These are phyloP conservation scores for Nakazawaea sp. DNA, from an alignment of 805 yeast species.

Conservation along the genomic window DNA sequence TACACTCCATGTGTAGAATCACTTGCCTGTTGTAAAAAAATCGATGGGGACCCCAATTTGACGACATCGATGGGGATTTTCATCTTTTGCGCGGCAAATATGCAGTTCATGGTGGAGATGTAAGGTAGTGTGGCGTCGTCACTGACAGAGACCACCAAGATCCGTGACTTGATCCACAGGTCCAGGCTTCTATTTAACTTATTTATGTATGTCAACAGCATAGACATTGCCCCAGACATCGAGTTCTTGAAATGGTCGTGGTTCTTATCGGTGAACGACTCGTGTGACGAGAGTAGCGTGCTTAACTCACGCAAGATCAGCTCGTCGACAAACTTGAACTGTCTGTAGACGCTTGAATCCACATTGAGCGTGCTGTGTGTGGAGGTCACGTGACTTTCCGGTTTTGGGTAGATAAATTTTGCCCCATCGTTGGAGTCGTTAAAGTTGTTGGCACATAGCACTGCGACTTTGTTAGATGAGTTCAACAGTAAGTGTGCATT, in stretches of 20 bases:
- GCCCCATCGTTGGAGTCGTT: constrained; percentile 40
- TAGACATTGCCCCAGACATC: constrained; percentile 60
- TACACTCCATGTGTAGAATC: constrained; percentile 94
- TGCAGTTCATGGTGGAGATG: constrained; percentile 90
- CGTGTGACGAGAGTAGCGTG: constrained; percentile 29
- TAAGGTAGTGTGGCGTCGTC: constrained; percentile 77
- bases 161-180: constrained; percentile 52
- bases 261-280: constrained; percentile 13
- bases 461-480: constrained; percentile 77
- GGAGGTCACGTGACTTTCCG: constrained; percentile 10
- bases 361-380: constrained; percentile 23
- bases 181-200: constrained; percentile 38
- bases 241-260: constrained; percentile 35
- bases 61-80: constrained; percentile 87
- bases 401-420: constrained; percentile 57
- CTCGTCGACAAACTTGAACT: constrained; percentile 75
- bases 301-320: constrained; percentile 56
- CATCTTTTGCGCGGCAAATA: constrained; percentile 93
- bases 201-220: constrained; percentile 77
- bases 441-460: constrained; percentile 57
- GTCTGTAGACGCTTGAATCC: constrained; percentile 71
- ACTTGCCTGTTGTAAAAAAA: constrained; percentile 90
- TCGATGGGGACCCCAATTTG: constrained; percentile 63
- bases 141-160: constrained; percentile 56
- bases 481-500: constrained; percentile 86